Conservation (phyloP, 805 yeast species). For the Candida adriatica region DNA sequence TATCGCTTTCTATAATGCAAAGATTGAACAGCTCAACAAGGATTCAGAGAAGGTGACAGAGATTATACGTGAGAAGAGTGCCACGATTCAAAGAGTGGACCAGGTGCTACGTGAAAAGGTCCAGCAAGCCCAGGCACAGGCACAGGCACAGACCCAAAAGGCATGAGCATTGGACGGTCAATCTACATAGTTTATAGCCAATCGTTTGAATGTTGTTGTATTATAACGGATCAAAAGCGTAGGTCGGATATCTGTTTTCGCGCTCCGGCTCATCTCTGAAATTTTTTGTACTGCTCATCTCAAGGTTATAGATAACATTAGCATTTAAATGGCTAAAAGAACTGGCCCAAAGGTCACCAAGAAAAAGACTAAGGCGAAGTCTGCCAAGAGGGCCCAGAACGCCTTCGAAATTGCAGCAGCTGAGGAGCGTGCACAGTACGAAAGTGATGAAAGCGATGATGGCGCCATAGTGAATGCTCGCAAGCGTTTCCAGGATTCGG, state of each 20-base stretch:
- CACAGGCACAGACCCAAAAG: slow-evolving; percentile 2
- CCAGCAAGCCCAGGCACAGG: slow-evolving; percentile 22
- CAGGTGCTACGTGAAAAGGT: slow-evolving; percentile 46
- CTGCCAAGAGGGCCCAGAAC: slow-evolving; percentile 36
- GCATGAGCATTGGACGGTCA: background rate
- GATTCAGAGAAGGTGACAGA: slow-evolving; percentile 70
- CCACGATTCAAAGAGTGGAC: slow-evolving; percentile 56
- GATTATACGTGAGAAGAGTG: slow-evolving; percentile 69
- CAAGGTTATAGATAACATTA: slow-evolving; percentile 3
- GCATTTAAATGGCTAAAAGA: background rate
- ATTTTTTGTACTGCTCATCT: slow-evolving; percentile 11
- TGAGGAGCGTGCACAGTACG: slow-evolving; percentile 12
- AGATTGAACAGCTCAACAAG: slow-evolving; percentile 62
- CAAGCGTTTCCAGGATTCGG: slow-evolving; percentile 21
- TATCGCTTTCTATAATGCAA: slow-evolving; percentile 59
- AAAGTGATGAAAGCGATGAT: slow-evolving; percentile 25
- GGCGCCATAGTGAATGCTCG: slow-evolving; percentile 34
- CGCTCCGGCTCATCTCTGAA: slow-evolving; percentile 6
- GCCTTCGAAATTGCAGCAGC: slow-evolving; percentile 42
- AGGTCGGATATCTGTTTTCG: background rate
- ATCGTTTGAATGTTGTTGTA: too few relatives aligned
- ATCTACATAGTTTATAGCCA: too few relatives aligned
- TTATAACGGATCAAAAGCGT: background rate
- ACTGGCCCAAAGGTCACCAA: slow-evolving; percentile 4
- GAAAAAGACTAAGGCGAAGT: slow-evolving; percentile 17